Base-by-base conservation (phyloP, 108 stramenopile genomes). In the Schizochytrium sp. region DNA sequence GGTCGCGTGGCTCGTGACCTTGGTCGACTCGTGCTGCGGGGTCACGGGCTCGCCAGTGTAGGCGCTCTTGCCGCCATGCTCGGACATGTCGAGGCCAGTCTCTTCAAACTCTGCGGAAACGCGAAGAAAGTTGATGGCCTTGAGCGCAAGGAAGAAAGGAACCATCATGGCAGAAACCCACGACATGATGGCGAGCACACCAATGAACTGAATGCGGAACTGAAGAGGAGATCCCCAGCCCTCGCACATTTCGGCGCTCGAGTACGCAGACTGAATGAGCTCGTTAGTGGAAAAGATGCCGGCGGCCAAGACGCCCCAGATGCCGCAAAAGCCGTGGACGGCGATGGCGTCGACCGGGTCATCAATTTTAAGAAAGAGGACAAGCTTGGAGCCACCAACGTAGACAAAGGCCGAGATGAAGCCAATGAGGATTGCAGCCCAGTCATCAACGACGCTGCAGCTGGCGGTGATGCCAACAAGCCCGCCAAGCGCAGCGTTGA, bases 141-240 rank as follows among this genome's bases (percentile, higher is more conserved):
- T 92, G 51, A 96, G 89, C 60, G 94, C 89, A 10, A 92, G 23
- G 88, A 97, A 97, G 88, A 95, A 95, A 5, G 95, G 95, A 63
- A 92, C 72, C 96, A 96, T 96, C 87, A 94, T 95, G 5, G 60
- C 72, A 18, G 72, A 53, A 19, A 95, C 95, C 97, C 97, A 98
- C 5, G 93, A 96, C 18, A 95, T 25, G 87, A 97, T 91, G 87
- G 93, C 96, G 12, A 96, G 91, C 53, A 97, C 90, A 25, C 96
- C 95, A 63, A 93, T 87, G 59, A 97, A 51, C 72, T 97, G 93
- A 8, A 92, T 92, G 12, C 87, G 94, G 76, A 98, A 87, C 60
- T 96, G 91, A 12, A 83, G n/a, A 0, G 48, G 23, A 16, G 76
- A 83, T 23, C 23, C 48, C 45, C 51, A 53, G 51, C 76, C 76